phyloP scores from a whole-genome alignment of 768 basidiomycete species.

The Phaeotremella skinneri region DNA sequence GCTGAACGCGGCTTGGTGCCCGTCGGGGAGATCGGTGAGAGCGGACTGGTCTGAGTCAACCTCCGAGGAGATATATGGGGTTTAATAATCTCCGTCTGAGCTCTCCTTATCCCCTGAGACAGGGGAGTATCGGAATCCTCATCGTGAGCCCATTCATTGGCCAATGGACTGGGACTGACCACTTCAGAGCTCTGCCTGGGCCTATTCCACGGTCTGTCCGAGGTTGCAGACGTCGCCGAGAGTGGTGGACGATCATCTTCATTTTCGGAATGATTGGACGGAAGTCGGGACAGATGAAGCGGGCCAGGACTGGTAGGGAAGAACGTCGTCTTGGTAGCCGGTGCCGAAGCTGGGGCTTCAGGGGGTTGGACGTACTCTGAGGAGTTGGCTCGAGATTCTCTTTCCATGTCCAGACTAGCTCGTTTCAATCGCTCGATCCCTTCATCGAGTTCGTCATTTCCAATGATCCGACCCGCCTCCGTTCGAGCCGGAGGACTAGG shows the following conservation, averaged over 20 bases:
- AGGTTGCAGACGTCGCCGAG: slow-evolving; percentile 10
- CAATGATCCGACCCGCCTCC: slow-evolving; percentile 22
- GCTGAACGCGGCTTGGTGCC: slow-evolving; percentile 37
- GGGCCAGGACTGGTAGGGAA: slow-evolving; percentile 26
- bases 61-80: slow-evolving; percentile 11
- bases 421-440: slow-evolving; percentile 38
- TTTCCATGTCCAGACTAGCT: slow-evolving; percentile 37
- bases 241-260: slow-evolving; percentile 3
- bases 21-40: not conserved
- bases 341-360: slow-evolving; percentile 34
- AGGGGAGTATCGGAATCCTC: slow-evolving; percentile 27
- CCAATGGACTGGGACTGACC: slow-evolving; percentile 44
- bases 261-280: slow-evolving; percentile 1
- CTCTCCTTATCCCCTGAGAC: slow-evolving; percentile 21
- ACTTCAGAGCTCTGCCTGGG: slow-evolving; percentile 43
- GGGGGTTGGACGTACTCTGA: slow-evolving; percentile 9
- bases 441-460: slow-evolving; percentile 39
- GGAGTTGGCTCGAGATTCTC: not conserved
- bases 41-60: slow-evolving; percentile 6
- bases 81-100: slow-evolving; percentile 33
- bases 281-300: slow-evolving; percentile 3
- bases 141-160: slow-evolving; percentile 43
- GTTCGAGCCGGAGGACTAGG: slow-evolving; percentile 35
- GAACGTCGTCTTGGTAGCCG: slow-evolving; percentile 39
- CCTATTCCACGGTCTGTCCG: slow-evolving; percentile 14